phyloP scores from a whole-genome alignment of 768 basidiomycete genomes.

The Podaxis pistillaris region DNA sequence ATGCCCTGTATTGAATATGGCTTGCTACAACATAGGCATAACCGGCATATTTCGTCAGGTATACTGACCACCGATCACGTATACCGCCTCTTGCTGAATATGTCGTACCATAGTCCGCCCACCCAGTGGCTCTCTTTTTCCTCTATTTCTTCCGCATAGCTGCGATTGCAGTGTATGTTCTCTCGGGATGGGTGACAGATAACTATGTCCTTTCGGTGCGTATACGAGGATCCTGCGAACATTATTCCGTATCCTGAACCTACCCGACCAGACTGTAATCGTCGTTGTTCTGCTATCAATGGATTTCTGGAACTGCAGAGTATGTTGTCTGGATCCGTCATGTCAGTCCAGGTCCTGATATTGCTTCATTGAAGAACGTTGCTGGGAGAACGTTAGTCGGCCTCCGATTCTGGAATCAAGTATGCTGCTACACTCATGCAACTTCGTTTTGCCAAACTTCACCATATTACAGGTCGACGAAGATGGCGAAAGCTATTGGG shows the following conservation, averaged over 20 bases:
- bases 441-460: background rate
- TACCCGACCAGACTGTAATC: conserved; percentile 58
- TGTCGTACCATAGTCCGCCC: conserved; percentile 58
- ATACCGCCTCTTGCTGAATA: conserved; percentile 11
- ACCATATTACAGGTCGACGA: conserved; percentile 72
- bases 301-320: conserved; percentile 99
- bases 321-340: conserved; percentile 31
- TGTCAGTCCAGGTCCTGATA: background rate
- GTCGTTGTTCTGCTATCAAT: conserved; percentile 93
- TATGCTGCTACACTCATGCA: conserved; percentile 21
- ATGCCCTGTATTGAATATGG: background rate
- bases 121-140: conserved; percentile 81
- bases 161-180: conserved; percentile 89
- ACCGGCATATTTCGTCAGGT: conserved; percentile 80
- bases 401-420: conserved; percentile 97
- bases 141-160: conserved; percentile 85
- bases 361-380: conserved; percentile 63
- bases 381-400: conserved; percentile 92
- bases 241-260: background rate
- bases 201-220: conserved; percentile 93
- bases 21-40: conserved; percentile 43
- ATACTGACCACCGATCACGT: conserved; percentile 16
- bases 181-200: conserved; percentile 87
- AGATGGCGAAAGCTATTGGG: conserved; percentile 95
- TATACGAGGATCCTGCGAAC: conserved; percentile 11